Evolutionary conservation across 2,329 filamentous ascomycete genomes (phyloP), one percentile per base, ranked within the genome.

Genomic region (Sphaerulina populicola): DNA sequence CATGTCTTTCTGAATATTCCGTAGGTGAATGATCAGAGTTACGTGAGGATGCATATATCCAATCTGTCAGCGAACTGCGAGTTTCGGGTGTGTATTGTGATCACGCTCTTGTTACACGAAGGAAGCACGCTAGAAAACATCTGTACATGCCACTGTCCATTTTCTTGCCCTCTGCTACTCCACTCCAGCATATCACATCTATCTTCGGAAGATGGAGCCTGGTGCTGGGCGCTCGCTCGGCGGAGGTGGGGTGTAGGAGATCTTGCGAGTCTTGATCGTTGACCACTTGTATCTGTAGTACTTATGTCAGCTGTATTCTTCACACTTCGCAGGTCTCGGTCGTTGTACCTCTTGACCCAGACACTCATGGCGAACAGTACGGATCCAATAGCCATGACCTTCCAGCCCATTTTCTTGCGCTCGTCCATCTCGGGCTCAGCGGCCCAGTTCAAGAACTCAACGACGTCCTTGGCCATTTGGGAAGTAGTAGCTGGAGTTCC

Each of bases 401-500:
- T 97, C 81, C 94, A 83, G 66, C 93, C 93, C 93, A 97, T 98
- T 78, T 89, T 93, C 86, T 98, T 98, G 70, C 93, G 86, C 70
- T 96, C 85, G 69, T 98, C 93, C 89, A 96, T 95, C 79, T 98
- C 93, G 44, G 93, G 93, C 78, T 98, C 93, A 52, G 93, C 90
- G 49, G 93, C 80, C 93, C 93, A 98, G 84, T 98, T 97, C 69
- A 98, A 80, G 78, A 98, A 98, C 76, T 98, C 93, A 55, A 86
- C 83, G 55, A 98, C 93, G 65, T 98, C 93, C 84, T 98, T 98
- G 72, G 93, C 93, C 93, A 98, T 98, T 77, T 98, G 93, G 58
- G 91, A 96, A 61, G 89, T 89, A 56, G 91, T 88, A 44, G 93
- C 93, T 47, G 89, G 87, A 38, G 93, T 98, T 58, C 81, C 89